Conservation (phyloP, 2,329 filamentous ascomycete species). For the Metarhizium rileyi region DNA sequence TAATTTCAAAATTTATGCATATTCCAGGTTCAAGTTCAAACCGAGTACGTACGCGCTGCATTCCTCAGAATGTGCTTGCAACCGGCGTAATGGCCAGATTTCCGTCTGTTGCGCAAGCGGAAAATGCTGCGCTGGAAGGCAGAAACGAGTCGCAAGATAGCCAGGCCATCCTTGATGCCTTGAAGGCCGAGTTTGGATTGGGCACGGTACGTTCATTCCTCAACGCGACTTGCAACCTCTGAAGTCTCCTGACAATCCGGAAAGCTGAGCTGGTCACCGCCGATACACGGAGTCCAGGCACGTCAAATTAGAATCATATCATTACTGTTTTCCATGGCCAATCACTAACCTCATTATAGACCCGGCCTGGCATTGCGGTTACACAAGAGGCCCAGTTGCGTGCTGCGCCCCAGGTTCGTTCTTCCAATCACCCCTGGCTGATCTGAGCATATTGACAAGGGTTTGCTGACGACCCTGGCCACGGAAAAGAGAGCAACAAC, state of each 20-base stretch:
- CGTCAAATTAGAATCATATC: background rate
- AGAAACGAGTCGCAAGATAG: constrained; percentile 33
- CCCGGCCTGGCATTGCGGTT: background rate
- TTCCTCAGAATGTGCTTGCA: constrained; percentile 10
- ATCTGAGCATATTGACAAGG: constrained; percentile 1
- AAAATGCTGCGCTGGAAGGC: constrained; percentile 17
- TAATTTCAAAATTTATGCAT: no score
- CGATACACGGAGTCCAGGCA: background rate
- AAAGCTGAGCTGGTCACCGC: constrained; percentile 6
- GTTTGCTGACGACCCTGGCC: constrained; percentile 2
- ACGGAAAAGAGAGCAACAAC: constrained; percentile 7
- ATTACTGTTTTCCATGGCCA: background rate
- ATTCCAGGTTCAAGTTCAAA: background rate
- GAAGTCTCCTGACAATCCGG: background rate
- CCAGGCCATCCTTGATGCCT: constrained; percentile 29
- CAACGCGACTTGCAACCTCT: background rate
- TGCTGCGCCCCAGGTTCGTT: background rate
- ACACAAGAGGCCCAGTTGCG: background rate
- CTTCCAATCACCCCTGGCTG: background rate
- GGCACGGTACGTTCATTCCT: constrained; percentile 25
- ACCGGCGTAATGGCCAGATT: constrained; percentile 18
- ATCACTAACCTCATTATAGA: background rate
- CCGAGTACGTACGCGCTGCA: background rate
- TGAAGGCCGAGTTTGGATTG: constrained; percentile 29
- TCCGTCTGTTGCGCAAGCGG: constrained; percentile 18